Percentiles rank a stretch among this genome's conserved stretches.
phyloP scores from a whole-genome alignment of 108 stramenopile genomes.

The Epithemia pelagica region DNA sequence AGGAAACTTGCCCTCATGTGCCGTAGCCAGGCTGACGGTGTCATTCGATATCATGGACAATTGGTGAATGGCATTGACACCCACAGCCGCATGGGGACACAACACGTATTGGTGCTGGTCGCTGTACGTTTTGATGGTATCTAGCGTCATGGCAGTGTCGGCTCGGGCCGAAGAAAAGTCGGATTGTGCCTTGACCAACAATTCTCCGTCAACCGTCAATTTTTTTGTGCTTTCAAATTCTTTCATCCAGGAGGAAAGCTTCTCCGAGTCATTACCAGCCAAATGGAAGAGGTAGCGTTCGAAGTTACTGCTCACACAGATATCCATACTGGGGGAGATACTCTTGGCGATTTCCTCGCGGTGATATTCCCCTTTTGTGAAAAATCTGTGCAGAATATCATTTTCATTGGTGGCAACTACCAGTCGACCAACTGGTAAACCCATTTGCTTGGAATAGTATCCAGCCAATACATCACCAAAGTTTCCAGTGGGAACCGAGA shows the following conservation, averaged over 20 bases:
- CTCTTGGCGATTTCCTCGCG: constrained; percentile 76
- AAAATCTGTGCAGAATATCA: constrained; percentile 98
- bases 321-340: constrained; percentile 96
- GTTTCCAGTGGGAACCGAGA: constrained; percentile 97
- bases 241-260: constrained; percentile 84
- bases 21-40: constrained; percentile 92
- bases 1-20: constrained; percentile 96
- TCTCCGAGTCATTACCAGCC: constrained; percentile 81
- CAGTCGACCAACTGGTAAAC: constrained; percentile 89
- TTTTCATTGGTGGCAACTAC: constrained; percentile 98
- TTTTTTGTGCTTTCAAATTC: constrained; percentile 88
- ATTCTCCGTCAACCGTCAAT: constrained; percentile 75
- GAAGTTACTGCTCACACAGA: constrained; percentile 97
- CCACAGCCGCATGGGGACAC: constrained; percentile 96
- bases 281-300: constrained; percentile 95
- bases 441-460: constrained; percentile 98
- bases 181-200: constrained; percentile 65
- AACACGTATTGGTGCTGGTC: constrained; percentile 86
- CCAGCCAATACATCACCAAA: constrained; percentile 98
- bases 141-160: constrained; percentile 77
- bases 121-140: constrained; percentile 73
- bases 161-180: constrained; percentile 88
- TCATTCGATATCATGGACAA: constrained; percentile 40
- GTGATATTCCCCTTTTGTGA: constrained; percentile 91
- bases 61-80: constrained; percentile 84